phyloP scores from a whole-genome alignment of 192 early-diverging fungal genomes.

The Anaeromyces robustus region DNA sequence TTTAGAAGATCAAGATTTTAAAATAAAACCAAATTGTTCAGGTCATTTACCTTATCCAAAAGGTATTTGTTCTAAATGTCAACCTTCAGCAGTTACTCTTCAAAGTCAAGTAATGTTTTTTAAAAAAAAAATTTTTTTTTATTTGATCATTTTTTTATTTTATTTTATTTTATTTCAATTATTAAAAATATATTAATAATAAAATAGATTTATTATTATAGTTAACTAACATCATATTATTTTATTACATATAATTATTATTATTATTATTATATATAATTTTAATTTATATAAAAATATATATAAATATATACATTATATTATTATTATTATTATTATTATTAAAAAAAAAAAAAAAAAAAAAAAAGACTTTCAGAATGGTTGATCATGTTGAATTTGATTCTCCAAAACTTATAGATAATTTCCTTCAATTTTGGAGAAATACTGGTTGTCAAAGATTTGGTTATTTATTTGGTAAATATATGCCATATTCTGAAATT shows the following conservation, averaged over 20 bases:
- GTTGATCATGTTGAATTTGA: slow-evolving; percentile 97
- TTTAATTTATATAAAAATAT: too few species aligned
- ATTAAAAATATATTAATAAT: too few species aligned
- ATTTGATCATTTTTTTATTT: too few species aligned
- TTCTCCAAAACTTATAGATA: slow-evolving; percentile 54
- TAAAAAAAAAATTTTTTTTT: too few species aligned
- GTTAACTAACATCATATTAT: too few species aligned
- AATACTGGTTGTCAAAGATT: slow-evolving; percentile 73
- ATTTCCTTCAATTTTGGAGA: slow-evolving; percentile 77
- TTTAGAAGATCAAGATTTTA: slow-evolving; percentile 66
- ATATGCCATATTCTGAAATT: slow-evolving; percentile 76
- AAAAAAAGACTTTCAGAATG: slow-evolving; percentile 64
- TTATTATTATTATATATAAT: too few species aligned
- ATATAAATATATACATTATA: background rate
- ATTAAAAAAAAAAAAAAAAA: slow-evolving; percentile 1
- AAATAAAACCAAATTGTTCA: slow-evolving; percentile 63
- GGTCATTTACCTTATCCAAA: slow-evolving; percentile 80
- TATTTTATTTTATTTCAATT: too few species aligned
- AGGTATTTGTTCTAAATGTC: slow-evolving; percentile 95
- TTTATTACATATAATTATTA: too few species aligned
- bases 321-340: background rate
- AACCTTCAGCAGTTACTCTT: slow-evolving; percentile 81
- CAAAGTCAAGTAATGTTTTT: slow-evolving; percentile 39
- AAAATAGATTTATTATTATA: too few species aligned
- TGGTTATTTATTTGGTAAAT: slow-evolving; percentile 87